phyloP scores from a whole-genome alignment of 495 filamentous ascomycete species.

The Ascodesmis nigricans region DNA sequence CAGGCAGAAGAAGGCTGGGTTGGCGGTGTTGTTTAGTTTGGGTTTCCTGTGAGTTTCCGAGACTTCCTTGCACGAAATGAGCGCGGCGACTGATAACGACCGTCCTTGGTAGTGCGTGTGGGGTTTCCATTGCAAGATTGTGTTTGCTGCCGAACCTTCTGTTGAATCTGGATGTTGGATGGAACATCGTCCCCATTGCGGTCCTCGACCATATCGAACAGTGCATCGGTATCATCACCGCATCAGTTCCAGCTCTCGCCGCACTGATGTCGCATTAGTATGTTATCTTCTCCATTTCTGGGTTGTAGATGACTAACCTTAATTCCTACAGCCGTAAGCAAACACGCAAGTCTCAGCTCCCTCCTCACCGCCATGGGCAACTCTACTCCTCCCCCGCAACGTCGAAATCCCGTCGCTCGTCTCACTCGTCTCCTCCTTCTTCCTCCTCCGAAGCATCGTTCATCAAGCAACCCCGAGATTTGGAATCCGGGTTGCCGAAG shows the following conservation, averaged over 20 bases:
- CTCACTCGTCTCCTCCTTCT: neutral
- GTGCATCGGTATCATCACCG: constrained; percentile 19
- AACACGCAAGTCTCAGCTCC: constrained; percentile 1
- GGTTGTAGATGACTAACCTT: neutral
- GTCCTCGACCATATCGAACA: constrained; percentile 14
- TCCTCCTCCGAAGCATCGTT: neutral
- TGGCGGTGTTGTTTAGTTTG: constrained; percentile 23
- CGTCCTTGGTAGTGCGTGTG: constrained; percentile 13
- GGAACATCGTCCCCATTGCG: constrained; percentile 14
- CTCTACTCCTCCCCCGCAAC: no score
- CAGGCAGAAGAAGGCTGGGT: constrained; percentile 17
- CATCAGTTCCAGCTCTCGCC: constrained; percentile 18
- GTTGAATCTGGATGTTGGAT: constrained; percentile 14
- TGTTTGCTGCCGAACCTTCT: constrained; percentile 11
- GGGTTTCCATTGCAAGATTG: constrained; percentile 11
- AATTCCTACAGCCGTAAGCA: neutral
- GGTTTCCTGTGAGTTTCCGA: constrained; percentile 21
- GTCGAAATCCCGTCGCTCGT: no score
- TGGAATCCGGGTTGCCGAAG: neutral
- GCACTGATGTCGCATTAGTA: constrained; percentile 9
- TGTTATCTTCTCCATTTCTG: neutral
- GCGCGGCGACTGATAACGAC: constrained; percentile 5
- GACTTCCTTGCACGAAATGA: neutral
- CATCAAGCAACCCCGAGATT: neutral
- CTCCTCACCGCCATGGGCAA: no score